phyloP scores from a whole-genome alignment of 2,329 filamentous ascomycete genomes.

The Fusarium acutatum region DNA sequence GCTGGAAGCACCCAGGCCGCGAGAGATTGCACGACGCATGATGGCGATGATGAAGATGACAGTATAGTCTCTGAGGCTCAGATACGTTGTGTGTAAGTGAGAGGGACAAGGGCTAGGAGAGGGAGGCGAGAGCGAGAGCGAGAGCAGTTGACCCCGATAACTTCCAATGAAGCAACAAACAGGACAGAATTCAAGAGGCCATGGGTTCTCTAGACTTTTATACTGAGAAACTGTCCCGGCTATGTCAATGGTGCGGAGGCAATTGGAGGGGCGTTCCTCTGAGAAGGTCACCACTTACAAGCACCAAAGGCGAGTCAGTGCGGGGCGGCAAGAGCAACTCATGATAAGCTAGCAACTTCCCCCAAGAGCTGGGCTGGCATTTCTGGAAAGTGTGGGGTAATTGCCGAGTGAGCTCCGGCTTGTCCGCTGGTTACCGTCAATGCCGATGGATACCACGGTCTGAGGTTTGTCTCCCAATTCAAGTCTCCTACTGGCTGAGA shows the following conservation, averaged over 20 bases:
- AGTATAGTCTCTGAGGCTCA: neutral
- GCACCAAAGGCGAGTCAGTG: conserved; percentile 11
- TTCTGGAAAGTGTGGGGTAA: conserved; percentile 35
- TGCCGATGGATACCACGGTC: conserved; percentile 30
- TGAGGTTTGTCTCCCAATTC: conserved; percentile 28
- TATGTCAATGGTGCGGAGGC: conserved; percentile 28
- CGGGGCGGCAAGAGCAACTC: conserved; percentile 24
- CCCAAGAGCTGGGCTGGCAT: neutral
- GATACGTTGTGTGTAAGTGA: neutral
- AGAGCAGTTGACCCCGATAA: conserved; percentile 15
- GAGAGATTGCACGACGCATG: conserved; percentile 59
- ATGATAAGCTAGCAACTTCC: conserved; percentile 26
- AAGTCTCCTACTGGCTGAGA: conserved; percentile 24
- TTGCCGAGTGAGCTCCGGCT: conserved; percentile 25
- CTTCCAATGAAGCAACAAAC: conserved; percentile 20
- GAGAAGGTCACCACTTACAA: conserved; percentile 9
- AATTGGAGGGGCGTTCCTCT: conserved; percentile 9
- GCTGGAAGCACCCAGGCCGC: conserved; percentile 49
- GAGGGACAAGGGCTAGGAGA: neutral
- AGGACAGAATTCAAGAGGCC: neutral
- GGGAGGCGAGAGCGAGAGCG: neutral
- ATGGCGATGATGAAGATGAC: conserved; percentile 20
- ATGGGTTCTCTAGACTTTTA: conserved; percentile 26
- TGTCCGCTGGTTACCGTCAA: conserved; percentile 34
- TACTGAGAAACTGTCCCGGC: conserved; percentile 19